Conservation (phyloP, 2,329 filamentous ascomycete species). For the Fusarium napiforme region DNA sequence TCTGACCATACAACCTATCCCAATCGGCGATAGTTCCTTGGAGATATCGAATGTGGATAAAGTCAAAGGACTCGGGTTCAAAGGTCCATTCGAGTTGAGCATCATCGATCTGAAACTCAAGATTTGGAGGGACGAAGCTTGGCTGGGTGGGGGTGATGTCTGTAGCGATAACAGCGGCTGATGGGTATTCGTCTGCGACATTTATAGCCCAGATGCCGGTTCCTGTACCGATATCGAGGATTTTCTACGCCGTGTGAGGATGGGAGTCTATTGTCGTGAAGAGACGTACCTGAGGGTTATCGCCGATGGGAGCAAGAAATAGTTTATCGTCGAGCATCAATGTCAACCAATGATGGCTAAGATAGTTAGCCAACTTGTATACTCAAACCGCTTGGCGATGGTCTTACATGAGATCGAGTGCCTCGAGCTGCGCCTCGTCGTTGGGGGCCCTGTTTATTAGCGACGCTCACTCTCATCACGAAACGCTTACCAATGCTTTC, state of each 20-base stretch:
- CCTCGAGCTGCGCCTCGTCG: conserved; percentile 39
- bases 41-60: conserved; percentile 48
- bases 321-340: conserved; percentile 38
- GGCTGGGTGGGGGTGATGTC: conserved; percentile 38
- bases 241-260: conserved; percentile 3
- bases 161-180: conserved; percentile 33
- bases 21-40: conserved; percentile 47
- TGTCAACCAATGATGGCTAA: conserved; percentile 39
- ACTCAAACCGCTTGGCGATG: fast-evolving
- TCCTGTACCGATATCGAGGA: conserved; percentile 38
- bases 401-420: conserved; percentile 39
- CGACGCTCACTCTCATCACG: fast-evolving
- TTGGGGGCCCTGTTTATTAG: conserved; percentile 35
- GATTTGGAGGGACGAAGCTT: conserved; percentile 49
- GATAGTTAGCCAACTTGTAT: fast-evolving
- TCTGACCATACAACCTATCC: conserved; percentile 35
- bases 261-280: fast-evolving
- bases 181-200: conserved; percentile 38
- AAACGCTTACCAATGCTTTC: conserved; percentile 32
- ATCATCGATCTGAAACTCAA: conserved; percentile 53
- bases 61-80: conserved; percentile 45
- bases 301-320: conserved; percentile 33
- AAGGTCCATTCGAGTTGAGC: conserved; percentile 57
- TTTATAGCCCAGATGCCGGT: conserved; percentile 42
- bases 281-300: conserved; percentile 25